Percentiles rank a stretch among this genome's conserved stretches.
Conservation (phyloP, 331 rosid species). For the Spiraea crenata region DNA sequence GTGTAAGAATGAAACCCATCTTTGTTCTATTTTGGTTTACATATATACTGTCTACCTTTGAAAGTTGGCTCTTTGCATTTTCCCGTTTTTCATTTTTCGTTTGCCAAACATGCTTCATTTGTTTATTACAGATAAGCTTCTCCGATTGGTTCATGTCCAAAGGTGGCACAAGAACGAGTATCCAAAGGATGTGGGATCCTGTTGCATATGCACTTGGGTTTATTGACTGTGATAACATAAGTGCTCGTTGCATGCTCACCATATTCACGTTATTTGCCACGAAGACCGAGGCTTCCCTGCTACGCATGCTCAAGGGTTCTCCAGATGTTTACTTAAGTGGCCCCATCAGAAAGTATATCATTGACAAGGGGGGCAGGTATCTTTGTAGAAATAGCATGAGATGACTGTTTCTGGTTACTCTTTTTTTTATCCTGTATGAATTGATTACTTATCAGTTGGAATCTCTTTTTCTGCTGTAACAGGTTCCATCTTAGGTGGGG, state of each 20-base stretch:
- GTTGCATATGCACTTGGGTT: conserved; percentile 99
- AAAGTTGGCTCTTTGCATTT: neutral
- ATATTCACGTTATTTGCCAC: conserved; percentile 96
- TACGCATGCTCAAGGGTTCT: conserved; percentile 98
- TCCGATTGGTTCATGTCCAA: conserved; percentile 99
- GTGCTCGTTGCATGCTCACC: conserved; percentile 99
- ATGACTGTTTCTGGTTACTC: neutral
- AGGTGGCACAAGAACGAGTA: conserved; percentile 95
- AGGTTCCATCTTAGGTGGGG: conserved; percentile 99
- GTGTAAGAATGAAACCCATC: conserved; percentile 50
- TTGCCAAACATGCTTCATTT: neutral
- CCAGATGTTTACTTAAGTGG: conserved; percentile 93
- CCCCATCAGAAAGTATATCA: conserved; percentile 88
- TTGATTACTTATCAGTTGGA: conserved; percentile 26
- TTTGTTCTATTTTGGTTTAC: conserved; percentile 3
- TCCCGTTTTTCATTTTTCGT: neutral
- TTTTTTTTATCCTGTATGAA: conserved; percentile 8
- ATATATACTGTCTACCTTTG: conserved; percentile 15
- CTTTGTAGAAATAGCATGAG: neutral
- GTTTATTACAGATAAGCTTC: conserved; percentile 73
- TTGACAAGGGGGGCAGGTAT: conserved; percentile 95
- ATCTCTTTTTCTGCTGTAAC: conserved; percentile 39
- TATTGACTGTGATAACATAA: conserved; percentile 96
- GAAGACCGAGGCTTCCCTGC: conserved; percentile 94
- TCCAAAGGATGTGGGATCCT: conserved; percentile 94